Evolutionary conservation across 2,329 filamentous ascomycete genomes (phyloP).

Genomic region (Aspergillus pseudonomiae): DNA sequence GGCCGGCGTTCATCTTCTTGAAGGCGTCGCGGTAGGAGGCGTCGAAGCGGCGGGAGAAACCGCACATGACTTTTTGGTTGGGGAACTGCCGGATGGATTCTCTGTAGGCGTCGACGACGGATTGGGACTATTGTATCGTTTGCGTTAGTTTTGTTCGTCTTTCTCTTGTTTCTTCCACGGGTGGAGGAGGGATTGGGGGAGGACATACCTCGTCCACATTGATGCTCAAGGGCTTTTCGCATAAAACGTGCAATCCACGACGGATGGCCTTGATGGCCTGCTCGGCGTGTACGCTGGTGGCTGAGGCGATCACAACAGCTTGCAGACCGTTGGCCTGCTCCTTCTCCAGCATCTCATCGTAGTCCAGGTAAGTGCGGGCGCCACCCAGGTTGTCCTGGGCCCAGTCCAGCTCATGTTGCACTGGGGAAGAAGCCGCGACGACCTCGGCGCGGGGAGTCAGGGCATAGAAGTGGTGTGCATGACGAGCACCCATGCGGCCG

Average conservation of each 20-base stretch:
- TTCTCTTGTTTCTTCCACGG: not conserved
- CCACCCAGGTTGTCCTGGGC: conserved; percentile 53
- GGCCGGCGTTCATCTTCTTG: conserved; percentile 53
- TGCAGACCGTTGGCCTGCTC: conserved; percentile 45
- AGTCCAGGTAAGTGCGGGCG: conserved; percentile 54
- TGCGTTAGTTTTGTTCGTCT: not conserved
- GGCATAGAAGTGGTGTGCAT: conserved; percentile 51
- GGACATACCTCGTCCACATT: conserved; percentile 58
- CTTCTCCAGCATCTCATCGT: conserved; percentile 57
- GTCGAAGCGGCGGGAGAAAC: conserved; percentile 69
- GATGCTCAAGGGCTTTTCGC: conserved; percentile 57
- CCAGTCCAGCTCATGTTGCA: conserved; percentile 49
- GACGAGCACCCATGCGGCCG: conserved; percentile 51
- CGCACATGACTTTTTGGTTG: conserved; percentile 65
- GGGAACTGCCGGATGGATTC: not conserved
- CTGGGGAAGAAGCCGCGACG: conserved; percentile 51
- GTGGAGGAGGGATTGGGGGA: not conserved
- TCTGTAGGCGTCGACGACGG: not conserved
- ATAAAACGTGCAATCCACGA: conserved; percentile 56
- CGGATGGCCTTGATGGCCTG: conserved; percentile 60
- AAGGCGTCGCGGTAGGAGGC: conserved; percentile 64
- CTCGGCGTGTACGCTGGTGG: conserved; percentile 58
- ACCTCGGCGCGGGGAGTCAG: conserved; percentile 51
- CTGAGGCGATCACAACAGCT: conserved; percentile 57
- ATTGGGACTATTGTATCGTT: not conserved